Evolutionary conservation across 768 basidiomycete genomes (phyloP).

Genomic region (Leccinum fibrillosum): DNA sequence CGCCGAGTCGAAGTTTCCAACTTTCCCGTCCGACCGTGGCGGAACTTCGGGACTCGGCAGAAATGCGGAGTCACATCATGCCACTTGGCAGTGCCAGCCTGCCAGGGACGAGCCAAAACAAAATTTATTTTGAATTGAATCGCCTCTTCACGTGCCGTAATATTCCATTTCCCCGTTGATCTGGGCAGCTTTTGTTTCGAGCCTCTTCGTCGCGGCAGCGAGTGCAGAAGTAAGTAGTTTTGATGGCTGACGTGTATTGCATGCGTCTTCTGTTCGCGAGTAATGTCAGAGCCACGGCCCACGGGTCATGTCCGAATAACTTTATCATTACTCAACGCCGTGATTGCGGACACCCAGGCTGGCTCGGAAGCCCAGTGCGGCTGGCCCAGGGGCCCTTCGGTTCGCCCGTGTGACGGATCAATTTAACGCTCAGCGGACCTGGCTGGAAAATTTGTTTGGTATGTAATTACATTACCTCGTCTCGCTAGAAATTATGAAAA

Average conservation of each 20-base stretch:
- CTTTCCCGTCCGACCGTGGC: background rate
- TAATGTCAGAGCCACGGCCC: background rate
- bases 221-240: background rate
- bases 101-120: background rate
- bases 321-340: background rate
- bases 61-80: background rate
- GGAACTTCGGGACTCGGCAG: background rate
- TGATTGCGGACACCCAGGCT: background rate
- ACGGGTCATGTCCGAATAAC: background rate
- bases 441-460: background rate
- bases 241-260: background rate
- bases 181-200: background rate
- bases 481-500: constrained; percentile 6
- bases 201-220: background rate
- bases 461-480: background rate
- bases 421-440: background rate
- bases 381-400: background rate
- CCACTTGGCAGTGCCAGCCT: background rate
- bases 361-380: background rate
- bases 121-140: constrained; percentile 3
- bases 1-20: no score
- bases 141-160: constrained; percentile 2
- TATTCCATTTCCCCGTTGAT: constrained; percentile 5
- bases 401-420: background rate
- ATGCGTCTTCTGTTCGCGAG: background rate